Evolutionary conservation across 176 grass and related monocot genomes (phyloP), one percentile per base, ranked within the genome.

Genomic region (Carex cristatella): DNA sequence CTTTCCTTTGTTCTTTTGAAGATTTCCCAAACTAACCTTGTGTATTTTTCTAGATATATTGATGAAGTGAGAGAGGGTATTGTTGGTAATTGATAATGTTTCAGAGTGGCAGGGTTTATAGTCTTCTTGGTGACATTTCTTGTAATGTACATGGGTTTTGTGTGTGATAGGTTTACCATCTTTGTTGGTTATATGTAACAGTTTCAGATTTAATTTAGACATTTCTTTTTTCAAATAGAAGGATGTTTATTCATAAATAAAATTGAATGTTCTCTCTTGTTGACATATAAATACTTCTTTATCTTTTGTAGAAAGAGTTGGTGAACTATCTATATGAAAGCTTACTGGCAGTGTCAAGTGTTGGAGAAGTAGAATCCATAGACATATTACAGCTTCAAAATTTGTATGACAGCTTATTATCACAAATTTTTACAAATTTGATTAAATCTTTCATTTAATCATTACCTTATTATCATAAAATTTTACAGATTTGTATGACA

Each of bases 271-370:
- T 55, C 46, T 31, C 4, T 74, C 42, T 51, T 74, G 0, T 74
- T 48, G 42, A 74, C 18, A 74, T 10, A 51, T 74, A 16, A 27
- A 27, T 49, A 74, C 44, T 10, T 32, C 23, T 23, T 23, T 23
- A 23, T 55, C 28, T 15, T 75, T 54, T 53, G 27, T 55, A 94
- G 88, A 90, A 92, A 48, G 79, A 84, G 33, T 87, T 86, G 58
- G 63, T 61, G 32, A 70, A 86, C 0, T 92, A 94, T 88, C 86
- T 94, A 16, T 90, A 79, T 68, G 80, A 92, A 77, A 91, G 64
- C 37, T 91, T 98, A 59, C 46, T 86, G 55, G 83, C 86, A 9
- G 84, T 98, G 23, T 23, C 23, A 23, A 23, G 23, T 23, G 23
- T 23, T 23, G 23, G 23, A 23, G 23, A 23, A 23, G 23, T 23